These are phyloP conservation scores for Chamaecrista fasciculata DNA, from an alignment of 306 rosid species.

Conservation along the genomic window DNA sequence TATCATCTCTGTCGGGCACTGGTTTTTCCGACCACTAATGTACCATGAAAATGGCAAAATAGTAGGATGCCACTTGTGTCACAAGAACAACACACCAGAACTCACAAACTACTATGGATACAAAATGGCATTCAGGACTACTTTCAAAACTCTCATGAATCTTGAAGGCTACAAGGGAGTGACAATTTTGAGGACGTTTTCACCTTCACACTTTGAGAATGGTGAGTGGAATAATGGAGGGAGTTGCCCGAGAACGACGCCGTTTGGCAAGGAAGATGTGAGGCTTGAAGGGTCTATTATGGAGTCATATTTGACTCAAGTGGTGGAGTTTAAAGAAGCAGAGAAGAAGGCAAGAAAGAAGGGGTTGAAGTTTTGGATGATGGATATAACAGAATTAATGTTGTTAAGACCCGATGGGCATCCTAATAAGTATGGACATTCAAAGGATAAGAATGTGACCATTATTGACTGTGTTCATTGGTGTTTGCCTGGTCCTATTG, in stretches of 20 bases:
- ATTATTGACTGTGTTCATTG: slow-evolving; percentile 81
- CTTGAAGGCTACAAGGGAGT: slow-evolving; percentile 57
- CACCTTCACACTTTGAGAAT: slow-evolving; percentile 85
- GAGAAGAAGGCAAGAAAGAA: slow-evolving; percentile 38
- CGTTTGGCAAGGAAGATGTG: slow-evolving; percentile 50
- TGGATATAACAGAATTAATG: slow-evolving; percentile 75
- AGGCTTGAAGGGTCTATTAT: slow-evolving; percentile 31
- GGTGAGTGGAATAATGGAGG: slow-evolving; percentile 93
- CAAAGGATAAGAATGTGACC: slow-evolving; percentile 43
- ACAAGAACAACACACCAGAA: slow-evolving; percentile 37
- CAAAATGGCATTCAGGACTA: slow-evolving; percentile 64
- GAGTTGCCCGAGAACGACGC: slow-evolving; percentile 64
- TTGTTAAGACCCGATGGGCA: slow-evolving; percentile 88
- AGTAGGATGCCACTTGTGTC: slow-evolving; percentile 66
- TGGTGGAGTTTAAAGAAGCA: slow-evolving; percentile 59
- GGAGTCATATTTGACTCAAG: slow-evolving; percentile 50
- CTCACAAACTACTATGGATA: slow-evolving; percentile 46
- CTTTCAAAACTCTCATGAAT: slow-evolving; percentile 41
- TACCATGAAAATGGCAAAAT: slow-evolving; percentile 49
- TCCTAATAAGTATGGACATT: slow-evolving; percentile 61
- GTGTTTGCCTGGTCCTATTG: slow-evolving; percentile 89
- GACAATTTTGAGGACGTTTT: slow-evolving; percentile 79
- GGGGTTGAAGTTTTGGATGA: slow-evolving; percentile 51
- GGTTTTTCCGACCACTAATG: slow-evolving; percentile 75
- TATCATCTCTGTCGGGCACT: slow-evolving; percentile 80